Conservation (phyloP, 495 filamentous ascomycete genomes). For the Talaromyces wortmannii region DNA sequence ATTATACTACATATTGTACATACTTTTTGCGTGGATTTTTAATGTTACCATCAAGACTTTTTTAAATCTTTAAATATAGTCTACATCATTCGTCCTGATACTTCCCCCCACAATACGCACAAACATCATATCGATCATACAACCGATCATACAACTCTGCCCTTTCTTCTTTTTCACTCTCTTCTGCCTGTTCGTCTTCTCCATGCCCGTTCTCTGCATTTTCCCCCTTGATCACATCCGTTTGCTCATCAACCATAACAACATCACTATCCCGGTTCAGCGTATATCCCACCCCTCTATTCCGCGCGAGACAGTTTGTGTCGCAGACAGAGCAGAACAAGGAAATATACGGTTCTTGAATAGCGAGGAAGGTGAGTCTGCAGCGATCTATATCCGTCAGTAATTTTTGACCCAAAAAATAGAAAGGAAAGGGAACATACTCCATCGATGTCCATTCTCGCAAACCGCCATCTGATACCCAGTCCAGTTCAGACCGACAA, state of each 20-base stretch:
- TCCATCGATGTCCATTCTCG: constrained; percentile 40
- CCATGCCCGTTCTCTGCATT: not conserved
- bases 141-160: constrained; percentile 1
- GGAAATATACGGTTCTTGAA: constrained; percentile 47
- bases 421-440: constrained; percentile 15
- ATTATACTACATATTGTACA: not conserved
- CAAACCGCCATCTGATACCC: constrained; percentile 26
- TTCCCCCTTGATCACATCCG: too few relatives aligned
- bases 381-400: constrained; percentile 37
- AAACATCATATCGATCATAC: constrained; percentile 3
- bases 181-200: not conserved
- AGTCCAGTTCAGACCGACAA: not conserved
- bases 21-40: not conserved
- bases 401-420: not conserved
- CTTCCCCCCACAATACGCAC: constrained; percentile 5
- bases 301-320: not conserved
- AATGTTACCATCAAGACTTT: not conserved
- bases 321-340: constrained; percentile 48
- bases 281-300: not conserved
- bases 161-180: not conserved
- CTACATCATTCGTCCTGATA: not conserved
- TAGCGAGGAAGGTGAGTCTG: constrained; percentile 44
- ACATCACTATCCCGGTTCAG: not conserved
- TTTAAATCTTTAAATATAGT: not conserved
- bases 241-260: too few relatives aligned